Evolutionary conservation across 129 eudicot species (phyloP), one percentile per base, ranked within the genome.

Genomic region (Flaveria sonorensis): DNA sequence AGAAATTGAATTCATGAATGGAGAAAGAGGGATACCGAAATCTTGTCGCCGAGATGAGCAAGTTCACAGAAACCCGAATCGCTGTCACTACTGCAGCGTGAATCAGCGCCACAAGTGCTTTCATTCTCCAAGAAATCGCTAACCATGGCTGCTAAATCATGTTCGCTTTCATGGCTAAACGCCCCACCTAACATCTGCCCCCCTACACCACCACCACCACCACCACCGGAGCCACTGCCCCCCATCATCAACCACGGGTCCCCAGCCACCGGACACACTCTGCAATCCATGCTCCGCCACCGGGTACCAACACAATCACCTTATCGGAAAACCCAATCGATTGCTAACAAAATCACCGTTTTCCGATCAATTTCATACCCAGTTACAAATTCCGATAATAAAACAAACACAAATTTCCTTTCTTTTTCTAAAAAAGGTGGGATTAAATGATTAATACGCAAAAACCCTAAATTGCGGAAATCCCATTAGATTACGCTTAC

Each of bases 111-210:
- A 65, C 84, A 78, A 71, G 96, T 88, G 60, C 96, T 88, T 8
- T 90, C 92, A 62, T 88, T 89, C 57, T 92, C 96, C 68, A 89
- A 67, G 73, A 89, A 92, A 76, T 92, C 98, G 68, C 86, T 89
- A 67, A 92, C 98, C 98, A 92, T 89, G 1, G 83, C 78, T 1
- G 93, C 98, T 78, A 92, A 85, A 74, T 92, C 98, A 83, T 88
- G 94, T 47, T 92, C 98, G 82, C 98, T 89, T 66, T 92, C 98
- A 23, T 82, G 86, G 75, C 98, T 90, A 75, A 84, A 84, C 32
- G 85, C 77, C 57, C 77, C 82, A 71, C 68, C 84, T 82, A 48
- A 39, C 70, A 59, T 70, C 77, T 45, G 63, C 9, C 59, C 84
- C 66, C 72, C 85, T 65, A 47, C 81, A 48, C 72, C 83, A 6